Evolutionary conservation across 2,329 filamentous ascomycete genomes (phyloP).

Genomic region (Fusarium sp.): DNA sequence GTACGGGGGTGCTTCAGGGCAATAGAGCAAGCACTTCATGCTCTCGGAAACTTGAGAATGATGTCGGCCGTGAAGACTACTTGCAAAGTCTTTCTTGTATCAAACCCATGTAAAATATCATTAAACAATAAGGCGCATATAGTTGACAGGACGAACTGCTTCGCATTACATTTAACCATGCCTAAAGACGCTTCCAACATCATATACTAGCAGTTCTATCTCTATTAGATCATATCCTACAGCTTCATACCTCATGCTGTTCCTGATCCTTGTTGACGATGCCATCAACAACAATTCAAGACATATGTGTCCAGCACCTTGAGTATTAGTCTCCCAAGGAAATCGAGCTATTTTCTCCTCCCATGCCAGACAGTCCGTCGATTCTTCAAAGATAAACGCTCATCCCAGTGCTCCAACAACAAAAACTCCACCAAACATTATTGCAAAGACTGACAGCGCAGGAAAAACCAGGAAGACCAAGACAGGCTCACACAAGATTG

Average conservation of each 20-base stretch:
- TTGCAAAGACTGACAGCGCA: constrained; percentile 23
- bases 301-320: neutral
- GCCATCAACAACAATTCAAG: neutral
- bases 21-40: neutral
- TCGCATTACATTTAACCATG: constrained; percentile 18
- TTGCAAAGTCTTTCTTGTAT: neutral
- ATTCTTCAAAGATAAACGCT: constrained; percentile 35
- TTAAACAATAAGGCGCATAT: neutral
- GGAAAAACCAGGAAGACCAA: constrained; percentile 5
- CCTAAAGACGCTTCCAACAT: neutral
- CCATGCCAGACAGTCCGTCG: constrained; percentile 9
- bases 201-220: constrained; percentile 22
- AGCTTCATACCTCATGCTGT: constrained; percentile 25
- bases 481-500: constrained; percentile 18
- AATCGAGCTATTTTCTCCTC: neutral
- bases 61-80: neutral
- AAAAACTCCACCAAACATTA: constrained; percentile 30
- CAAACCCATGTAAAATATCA: neutral
- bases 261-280: constrained; percentile 1
- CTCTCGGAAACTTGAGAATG: neutral
- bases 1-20: neutral
- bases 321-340: neutral
- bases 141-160: neutral
- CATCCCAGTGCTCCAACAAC: constrained; percentile 35
- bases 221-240: constrained; percentile 40